Evolutionary conservation across 1,139 yeast genomes (phyloP).

Genomic region (Scheffersomyces quercinus): DNA sequence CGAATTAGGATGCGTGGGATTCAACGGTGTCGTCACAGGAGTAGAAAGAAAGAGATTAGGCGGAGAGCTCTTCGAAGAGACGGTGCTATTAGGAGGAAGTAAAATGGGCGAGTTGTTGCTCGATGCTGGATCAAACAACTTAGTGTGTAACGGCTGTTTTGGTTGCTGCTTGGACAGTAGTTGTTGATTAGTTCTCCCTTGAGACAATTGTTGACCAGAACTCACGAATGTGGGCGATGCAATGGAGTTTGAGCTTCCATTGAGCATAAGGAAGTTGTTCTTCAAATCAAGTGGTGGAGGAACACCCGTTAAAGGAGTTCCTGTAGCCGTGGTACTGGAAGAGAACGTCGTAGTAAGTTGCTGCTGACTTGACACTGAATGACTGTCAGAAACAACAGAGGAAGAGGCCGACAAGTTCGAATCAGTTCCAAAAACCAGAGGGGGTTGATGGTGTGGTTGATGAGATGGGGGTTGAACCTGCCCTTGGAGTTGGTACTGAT

Average conservation of each 20-base stretch:
- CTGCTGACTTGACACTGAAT: not conserved
- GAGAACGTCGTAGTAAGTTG: no score
- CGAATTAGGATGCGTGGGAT: conserved; percentile 2
- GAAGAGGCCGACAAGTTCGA: conserved; percentile 3
- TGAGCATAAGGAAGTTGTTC: conserved; percentile 17
- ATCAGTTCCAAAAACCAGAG: not conserved
- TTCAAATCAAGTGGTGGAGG: conserved; percentile 12
- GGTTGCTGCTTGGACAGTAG: conserved; percentile 1
- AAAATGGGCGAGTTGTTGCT: conserved; percentile 21
- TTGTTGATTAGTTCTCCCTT: not conserved
- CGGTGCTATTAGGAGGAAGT: conserved; percentile 13
- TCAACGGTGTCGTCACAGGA: conserved; percentile 11
- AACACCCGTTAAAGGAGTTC: not conserved
- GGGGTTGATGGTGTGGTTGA: not conserved
- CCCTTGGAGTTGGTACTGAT: not conserved
- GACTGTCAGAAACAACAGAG: conserved; percentile 7
- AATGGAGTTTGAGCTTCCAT: conserved; percentile 23
- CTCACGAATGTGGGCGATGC: conserved; percentile 19
- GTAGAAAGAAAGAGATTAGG: conserved; percentile 26
- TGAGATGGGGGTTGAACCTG: not conserved
- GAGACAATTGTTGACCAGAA: conserved; percentile 1
- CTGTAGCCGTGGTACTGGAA: not conserved
- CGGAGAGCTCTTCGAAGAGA: conserved; percentile 23
- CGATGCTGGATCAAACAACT: conserved; percentile 19
- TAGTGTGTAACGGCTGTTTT: conserved; percentile 12